These are phyloP conservation scores for Rubia peregrina DNA, from an alignment of 305 asterid genomes.

Conservation along the genomic window DNA sequence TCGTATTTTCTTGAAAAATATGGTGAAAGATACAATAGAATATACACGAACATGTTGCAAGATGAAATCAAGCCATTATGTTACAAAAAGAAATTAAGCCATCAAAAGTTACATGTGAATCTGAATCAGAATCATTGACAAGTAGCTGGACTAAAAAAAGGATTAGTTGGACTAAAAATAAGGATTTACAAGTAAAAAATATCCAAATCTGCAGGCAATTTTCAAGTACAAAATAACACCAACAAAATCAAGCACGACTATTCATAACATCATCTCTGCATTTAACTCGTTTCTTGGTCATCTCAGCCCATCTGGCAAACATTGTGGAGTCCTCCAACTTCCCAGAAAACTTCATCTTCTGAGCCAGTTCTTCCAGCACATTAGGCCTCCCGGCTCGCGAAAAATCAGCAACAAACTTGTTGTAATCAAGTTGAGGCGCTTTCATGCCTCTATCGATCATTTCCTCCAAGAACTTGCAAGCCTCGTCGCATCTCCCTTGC, in stretches of 20 bases:
- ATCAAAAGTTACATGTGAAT: background rate
- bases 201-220: background rate
- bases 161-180: background rate
- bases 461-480: slow-evolving; percentile 59
- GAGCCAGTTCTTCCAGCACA: slow-evolving; percentile 46
- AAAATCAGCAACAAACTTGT: slow-evolving; percentile 48
- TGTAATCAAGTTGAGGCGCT: slow-evolving; percentile 62
- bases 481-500: slow-evolving; percentile 57
- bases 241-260: slow-evolving; percentile 10
- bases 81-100: no score
- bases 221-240: background rate
- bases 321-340: slow-evolving; percentile 50
- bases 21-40: background rate
- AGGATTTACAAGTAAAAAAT: background rate
- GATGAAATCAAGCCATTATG: background rate
- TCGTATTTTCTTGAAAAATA: background rate
- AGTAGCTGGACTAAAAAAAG: no score
- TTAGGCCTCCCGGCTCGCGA: slow-evolving; percentile 42
- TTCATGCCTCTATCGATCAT: slow-evolving; percentile 83
- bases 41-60: background rate
- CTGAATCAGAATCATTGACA: background rate
- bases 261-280: slow-evolving; percentile 17
- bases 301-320: slow-evolving; percentile 48
- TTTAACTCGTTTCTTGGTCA: slow-evolving; percentile 37
- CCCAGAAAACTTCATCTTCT: slow-evolving; percentile 47